Base-by-base conservation (phyloP, 2,329 filamentous ascomycete species). In the Sarocladium strictum region DNA sequence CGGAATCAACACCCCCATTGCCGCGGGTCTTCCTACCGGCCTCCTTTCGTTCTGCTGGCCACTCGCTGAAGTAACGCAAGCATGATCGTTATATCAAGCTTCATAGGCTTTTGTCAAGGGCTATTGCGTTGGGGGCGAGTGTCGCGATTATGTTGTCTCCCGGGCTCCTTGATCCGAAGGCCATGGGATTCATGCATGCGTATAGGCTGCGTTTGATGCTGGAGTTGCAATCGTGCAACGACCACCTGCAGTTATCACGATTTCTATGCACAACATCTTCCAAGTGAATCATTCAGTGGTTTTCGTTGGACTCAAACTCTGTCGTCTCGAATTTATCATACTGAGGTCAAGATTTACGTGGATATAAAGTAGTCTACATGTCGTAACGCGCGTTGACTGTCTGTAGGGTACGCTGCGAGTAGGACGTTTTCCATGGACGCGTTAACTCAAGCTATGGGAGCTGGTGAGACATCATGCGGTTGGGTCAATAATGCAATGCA, bases 151-250 rank as follows among this genome's bases (percentile, higher is more conserved):
- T 63, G 60, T 62, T 70, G 27, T 79, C 76, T 0, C 77, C 79
- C 33, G 70, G 70, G n/a, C n/a, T n/a, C n/a, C n/a, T n/a, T 27
- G 73, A 83, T 57, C 70, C 79, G 6, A 71, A 75, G 23, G 71
- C 80, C 41, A 71, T 84, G 27, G 83, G 83, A 2, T n/a, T 80
- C 81, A 0, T 76, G 79, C 49, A 71, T 79, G 57, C 5, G 77
- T 55, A 19, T 19, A 47, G 7, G 55, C 55, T 75, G 0, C 73
- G 73, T 19, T 55, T 14, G 77, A 77, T 0, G 65, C 76, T 41
- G 74, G 70, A 52, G 75, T 76, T 2, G 71, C 67, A 1, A 63
- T 78, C 41, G 60, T 77, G 7, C 62, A 66, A 4, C 59, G n/a
- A n/a, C n/a, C n/a, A n/a, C n/a, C n/a, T n/a, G n/a, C n/a, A n/a